Evolutionary conservation across 2,329 filamentous ascomycete genomes (phyloP).

Genomic region (Sordariomycetes sp.): DNA sequence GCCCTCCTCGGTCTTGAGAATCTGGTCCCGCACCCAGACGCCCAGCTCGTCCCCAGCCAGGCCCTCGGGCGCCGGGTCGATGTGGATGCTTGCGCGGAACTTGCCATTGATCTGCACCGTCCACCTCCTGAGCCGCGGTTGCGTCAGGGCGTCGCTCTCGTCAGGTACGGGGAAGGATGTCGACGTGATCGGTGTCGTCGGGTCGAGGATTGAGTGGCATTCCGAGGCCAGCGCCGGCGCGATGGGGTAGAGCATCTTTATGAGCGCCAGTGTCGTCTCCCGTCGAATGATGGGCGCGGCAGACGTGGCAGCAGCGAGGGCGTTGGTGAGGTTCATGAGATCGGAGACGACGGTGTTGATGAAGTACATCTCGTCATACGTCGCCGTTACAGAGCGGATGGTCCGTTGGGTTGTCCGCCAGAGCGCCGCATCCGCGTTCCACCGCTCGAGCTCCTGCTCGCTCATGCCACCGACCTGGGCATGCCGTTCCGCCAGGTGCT

Average conservation of each 20-base stretch:
- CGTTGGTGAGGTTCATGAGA: slow-evolving; percentile 73
- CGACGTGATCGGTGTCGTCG: slow-evolving; percentile 27
- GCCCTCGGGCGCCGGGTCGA: slow-evolving; percentile 39
- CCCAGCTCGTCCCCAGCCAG: slow-evolving; percentile 36
- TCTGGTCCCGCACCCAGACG: slow-evolving; percentile 51
- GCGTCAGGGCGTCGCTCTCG: slow-evolving; percentile 37
- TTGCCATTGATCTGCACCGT: slow-evolving; percentile 79
- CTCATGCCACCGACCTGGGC: slow-evolving; percentile 19
- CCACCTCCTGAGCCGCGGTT: slow-evolving; percentile 41
- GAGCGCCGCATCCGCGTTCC: slow-evolving; percentile 39
- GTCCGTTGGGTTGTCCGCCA: slow-evolving; percentile 61
- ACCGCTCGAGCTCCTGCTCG: slow-evolving; percentile 22
- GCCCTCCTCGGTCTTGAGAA: slow-evolving; percentile 54
- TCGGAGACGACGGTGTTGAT: slow-evolving; percentile 80
- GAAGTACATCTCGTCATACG: slow-evolving; percentile 62
- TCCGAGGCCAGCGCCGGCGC: slow-evolving; percentile 75
- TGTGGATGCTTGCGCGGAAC: slow-evolving; percentile 56
- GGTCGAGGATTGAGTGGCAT: slow-evolving; percentile 58
- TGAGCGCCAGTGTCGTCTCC: slow-evolving; percentile 43
- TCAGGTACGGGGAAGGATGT: slow-evolving; percentile 51
- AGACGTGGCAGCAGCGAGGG: slow-evolving; percentile 30
- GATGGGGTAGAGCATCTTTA: slow-evolving; percentile 70
- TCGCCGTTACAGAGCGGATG: slow-evolving; percentile 56
- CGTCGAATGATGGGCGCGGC: slow-evolving; percentile 33
- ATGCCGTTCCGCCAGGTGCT: slow-evolving; percentile 26